Conservation (phyloP, 805 yeast species). For the Starmerella cellae region DNA sequence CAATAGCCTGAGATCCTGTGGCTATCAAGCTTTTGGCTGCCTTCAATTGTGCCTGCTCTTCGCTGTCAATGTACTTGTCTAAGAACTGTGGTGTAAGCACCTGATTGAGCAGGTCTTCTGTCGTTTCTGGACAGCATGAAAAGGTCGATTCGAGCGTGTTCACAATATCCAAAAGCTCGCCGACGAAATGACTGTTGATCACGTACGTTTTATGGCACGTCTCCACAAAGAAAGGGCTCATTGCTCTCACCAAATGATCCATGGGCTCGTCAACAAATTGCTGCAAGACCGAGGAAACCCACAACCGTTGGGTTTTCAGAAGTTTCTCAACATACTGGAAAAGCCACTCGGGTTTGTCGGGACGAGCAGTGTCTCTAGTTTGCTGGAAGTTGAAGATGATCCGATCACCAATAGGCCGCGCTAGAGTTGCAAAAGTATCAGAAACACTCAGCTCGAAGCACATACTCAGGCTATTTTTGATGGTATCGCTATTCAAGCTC, state of each 20-base stretch:
- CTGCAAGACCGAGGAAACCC: conserved; percentile 21
- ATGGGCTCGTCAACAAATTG: conserved; percentile 24
- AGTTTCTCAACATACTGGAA: conserved; percentile 33
- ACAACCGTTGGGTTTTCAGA: conserved; percentile 25
- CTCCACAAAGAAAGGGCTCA: conserved; percentile 28
- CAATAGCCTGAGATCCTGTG: conserved; percentile 29
- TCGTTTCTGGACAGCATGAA: background rate
- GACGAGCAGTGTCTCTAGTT: conserved; percentile 44
- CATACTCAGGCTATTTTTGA: background rate
- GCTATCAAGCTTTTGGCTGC: background rate
- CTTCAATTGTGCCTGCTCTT: background rate
- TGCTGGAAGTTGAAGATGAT: conserved; percentile 47
- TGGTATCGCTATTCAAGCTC: background rate
- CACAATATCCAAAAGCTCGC: conserved; percentile 7
- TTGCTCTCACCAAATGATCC: conserved; percentile 35
- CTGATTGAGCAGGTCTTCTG: background rate
- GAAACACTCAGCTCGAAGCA: conserved; percentile 3
- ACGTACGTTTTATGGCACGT: conserved; percentile 6
- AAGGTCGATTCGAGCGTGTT: conserved; percentile 2
- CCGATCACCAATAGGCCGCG: conserved; percentile 36
- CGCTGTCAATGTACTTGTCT: conserved; percentile 1
- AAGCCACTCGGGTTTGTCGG: conserved; percentile 64
- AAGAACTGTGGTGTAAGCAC: background rate
- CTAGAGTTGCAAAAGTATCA: conserved; percentile 36
- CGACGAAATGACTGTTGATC: conserved; percentile 10